These are phyloP conservation scores for Psilocybe mexicana DNA, from an alignment of 1,284 basidiomycete genomes.

Conservation along the genomic window DNA sequence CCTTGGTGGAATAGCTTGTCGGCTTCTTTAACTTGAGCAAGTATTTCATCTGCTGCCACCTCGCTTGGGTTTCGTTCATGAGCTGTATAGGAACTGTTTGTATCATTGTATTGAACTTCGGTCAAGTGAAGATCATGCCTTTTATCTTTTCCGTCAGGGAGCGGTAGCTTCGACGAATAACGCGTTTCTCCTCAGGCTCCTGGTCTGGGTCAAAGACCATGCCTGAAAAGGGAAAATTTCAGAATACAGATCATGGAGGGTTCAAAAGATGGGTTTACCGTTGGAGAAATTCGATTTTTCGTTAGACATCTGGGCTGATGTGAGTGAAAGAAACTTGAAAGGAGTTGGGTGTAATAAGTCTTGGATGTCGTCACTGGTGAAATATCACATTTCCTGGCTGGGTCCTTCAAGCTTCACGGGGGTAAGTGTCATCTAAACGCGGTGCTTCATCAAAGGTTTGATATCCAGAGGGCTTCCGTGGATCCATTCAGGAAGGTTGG, in stretches of 20 bases:
- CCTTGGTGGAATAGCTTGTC: slow-evolving; percentile 65
- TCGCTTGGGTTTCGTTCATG: slow-evolving; percentile 54
- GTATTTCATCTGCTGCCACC: slow-evolving; percentile 55
- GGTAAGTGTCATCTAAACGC: too few relatives aligned
- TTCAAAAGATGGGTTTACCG: not conserved
- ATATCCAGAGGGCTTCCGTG: too few relatives aligned
- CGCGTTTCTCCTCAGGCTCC: slow-evolving; percentile 72
- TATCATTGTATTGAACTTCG: not conserved
- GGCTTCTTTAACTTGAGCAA: slow-evolving; percentile 53
- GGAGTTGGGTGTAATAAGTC: too few relatives aligned
- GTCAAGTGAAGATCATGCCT: slow-evolving; percentile 39
- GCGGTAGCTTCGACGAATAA: slow-evolving; percentile 69
- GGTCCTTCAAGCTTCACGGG: too few relatives aligned
- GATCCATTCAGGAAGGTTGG: too few relatives aligned
- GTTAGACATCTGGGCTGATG: too few relatives aligned
- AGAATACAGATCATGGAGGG: too few relatives aligned
- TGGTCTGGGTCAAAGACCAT: slow-evolving; percentile 78
- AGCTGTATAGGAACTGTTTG: slow-evolving; percentile 25
- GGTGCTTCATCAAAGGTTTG: too few relatives aligned
- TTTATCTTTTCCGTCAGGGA: slow-evolving; percentile 61
- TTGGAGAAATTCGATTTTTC: too few relatives aligned
- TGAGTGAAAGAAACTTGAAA: too few relatives aligned
- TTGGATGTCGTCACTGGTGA: too few relatives aligned
- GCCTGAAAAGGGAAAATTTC: slow-evolving; percentile 17
- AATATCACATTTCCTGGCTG: too few relatives aligned